Conservation (phyloP, 768 basidiomycete species). For the Lactarius evosmus region DNA sequence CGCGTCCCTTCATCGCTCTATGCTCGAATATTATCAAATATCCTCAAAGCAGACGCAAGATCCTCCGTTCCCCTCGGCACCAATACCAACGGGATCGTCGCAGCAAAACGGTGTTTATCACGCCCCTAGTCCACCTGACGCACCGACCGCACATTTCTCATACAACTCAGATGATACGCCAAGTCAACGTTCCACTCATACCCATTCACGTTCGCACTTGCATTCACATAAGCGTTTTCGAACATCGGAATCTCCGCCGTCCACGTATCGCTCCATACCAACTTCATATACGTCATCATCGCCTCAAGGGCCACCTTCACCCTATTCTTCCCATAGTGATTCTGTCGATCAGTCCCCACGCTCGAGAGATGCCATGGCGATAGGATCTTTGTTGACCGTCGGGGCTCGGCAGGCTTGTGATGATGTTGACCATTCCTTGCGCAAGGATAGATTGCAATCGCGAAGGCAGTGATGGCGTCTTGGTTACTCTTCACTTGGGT, state of each 20-base stretch:
- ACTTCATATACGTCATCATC: constrained; percentile 25
- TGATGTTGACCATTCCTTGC: constrained; percentile 6
- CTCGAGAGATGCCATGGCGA: constrained; percentile 73
- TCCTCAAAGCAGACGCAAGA: constrained; percentile 16
- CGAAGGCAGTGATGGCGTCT: constrained; percentile 1
- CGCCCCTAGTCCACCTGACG: not conserved
- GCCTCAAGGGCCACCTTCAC: constrained; percentile 52
- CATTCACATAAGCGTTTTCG: constrained; percentile 29
- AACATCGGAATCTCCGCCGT: constrained; percentile 24
- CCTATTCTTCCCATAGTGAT: constrained; percentile 68
- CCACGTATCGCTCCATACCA: constrained; percentile 66
- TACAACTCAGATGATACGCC: constrained; percentile 2
- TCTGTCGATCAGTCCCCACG: constrained; percentile 69
- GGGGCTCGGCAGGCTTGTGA: constrained; percentile 28
- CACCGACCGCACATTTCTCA: constrained; percentile 10
- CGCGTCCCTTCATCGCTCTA: constrained; percentile 64
- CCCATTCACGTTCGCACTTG: constrained; percentile 11
- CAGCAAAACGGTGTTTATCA: constrained; percentile 11
- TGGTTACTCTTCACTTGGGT: constrained; percentile 3
- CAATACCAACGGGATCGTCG: constrained; percentile 6
- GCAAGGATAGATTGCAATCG: constrained; percentile 9
- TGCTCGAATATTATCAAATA: constrained; percentile 55
- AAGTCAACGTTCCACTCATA: constrained; percentile 7
- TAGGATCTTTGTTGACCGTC: constrained; percentile 65
- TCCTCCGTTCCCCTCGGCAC: constrained; percentile 13